Conservation (phyloP, 2,329 filamentous ascomycete species). For the Incumbomyces delicatus region DNA sequence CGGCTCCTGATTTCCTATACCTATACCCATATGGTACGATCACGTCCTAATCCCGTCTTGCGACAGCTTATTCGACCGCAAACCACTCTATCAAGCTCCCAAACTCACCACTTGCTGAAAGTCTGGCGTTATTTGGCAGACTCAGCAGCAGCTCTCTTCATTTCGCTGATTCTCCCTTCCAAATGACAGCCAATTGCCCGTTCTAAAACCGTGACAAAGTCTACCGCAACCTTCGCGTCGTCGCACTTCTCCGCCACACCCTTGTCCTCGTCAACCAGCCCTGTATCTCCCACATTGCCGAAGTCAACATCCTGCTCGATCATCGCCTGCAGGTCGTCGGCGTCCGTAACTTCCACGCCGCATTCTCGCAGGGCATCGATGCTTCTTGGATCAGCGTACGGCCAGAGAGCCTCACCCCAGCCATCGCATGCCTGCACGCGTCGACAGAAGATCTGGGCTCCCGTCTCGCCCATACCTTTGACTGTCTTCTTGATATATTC, state of each 20-base stretch:
- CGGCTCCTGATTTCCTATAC: no score
- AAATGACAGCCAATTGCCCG: conserved; percentile 29
- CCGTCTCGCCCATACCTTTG: conserved; percentile 33
- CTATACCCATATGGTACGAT: no score
- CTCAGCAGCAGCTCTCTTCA: conserved; percentile 11
- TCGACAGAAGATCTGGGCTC: conserved; percentile 34
- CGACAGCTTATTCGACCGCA: no score
- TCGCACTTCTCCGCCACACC: conserved; percentile 26
- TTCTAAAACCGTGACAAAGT: conserved; percentile 32
- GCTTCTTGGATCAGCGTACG: conserved; percentile 31
- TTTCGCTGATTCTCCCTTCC: conserved; percentile 25
- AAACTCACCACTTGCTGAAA: no score
- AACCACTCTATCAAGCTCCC: no score
- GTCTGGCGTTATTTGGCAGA: neutral
- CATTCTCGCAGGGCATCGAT: conserved; percentile 26
- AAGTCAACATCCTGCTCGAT: conserved; percentile 29
- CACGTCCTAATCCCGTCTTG: no score
- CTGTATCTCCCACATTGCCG: conserved; percentile 14
- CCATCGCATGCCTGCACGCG: conserved; percentile 29
- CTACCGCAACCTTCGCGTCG: conserved; percentile 21
- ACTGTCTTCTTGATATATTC: conserved; percentile 24
- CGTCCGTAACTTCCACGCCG: conserved; percentile 27
- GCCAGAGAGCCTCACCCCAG: conserved; percentile 28
- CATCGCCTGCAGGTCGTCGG: conserved; percentile 25
- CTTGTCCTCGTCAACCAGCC: conserved; percentile 23